phyloP scores from a whole-genome alignment of 441 rosid species.

The Manihot esculenta region DNA sequence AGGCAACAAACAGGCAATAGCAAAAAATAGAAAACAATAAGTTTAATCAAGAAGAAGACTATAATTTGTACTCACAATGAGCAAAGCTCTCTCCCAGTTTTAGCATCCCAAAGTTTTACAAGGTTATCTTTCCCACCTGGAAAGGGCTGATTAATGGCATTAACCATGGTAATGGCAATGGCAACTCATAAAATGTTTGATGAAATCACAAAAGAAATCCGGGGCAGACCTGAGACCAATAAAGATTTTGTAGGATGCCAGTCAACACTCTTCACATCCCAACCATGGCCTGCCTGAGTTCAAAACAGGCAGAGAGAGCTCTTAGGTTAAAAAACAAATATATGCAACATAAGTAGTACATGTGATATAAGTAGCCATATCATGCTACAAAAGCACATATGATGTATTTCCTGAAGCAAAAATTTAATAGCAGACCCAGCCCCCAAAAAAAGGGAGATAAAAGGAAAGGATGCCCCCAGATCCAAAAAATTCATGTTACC shows the following conservation, averaged over 20 bases:
- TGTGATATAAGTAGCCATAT: not conserved
- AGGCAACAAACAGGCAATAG: not conserved
- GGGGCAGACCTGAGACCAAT: constrained; percentile 77
- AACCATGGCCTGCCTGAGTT: constrained; percentile 99
- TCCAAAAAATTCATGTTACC: not conserved
- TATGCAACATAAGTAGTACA: constrained; percentile 8
- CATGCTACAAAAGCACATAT: not conserved
- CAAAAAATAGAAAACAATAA: not conserved
- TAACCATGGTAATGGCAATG: constrained; percentile 16
- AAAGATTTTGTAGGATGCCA: constrained; percentile 99
- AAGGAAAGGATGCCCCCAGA: not conserved
- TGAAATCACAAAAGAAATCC: constrained; percentile 21
- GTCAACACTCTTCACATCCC: constrained; percentile 99
- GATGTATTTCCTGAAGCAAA: not conserved
- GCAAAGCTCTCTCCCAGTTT: constrained; percentile 84
- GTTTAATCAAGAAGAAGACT: constrained; percentile 16
- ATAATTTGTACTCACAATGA: constrained; percentile 66
- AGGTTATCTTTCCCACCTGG: constrained; percentile 96
- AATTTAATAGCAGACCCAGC: not conserved
- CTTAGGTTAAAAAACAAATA: constrained; percentile 47
- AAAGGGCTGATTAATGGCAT: constrained; percentile 23
- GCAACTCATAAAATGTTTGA: constrained; percentile 19
- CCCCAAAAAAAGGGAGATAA: not conserved
- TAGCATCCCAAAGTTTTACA: constrained; percentile 99
- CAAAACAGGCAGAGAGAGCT: constrained; percentile 49